Conservation (phyloP, 768 basidiomycete species). For the Leucosporidium creatinivorum region DNA sequence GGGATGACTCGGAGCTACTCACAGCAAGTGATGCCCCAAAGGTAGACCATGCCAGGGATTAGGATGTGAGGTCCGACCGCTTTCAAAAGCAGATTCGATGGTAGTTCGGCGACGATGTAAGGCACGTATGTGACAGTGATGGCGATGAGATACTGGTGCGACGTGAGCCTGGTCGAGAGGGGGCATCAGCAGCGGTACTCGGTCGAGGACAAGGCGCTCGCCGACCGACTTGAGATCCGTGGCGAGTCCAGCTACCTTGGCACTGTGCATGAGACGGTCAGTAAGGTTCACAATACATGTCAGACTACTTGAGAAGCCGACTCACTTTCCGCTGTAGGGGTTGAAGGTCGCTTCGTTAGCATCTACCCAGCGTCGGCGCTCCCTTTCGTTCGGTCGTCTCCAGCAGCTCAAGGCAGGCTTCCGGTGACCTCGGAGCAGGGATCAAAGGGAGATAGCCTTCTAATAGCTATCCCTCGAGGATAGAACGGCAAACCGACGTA, state of each 20-base stretch:
- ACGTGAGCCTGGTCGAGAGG: constrained; percentile 52
- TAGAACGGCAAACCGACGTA: no score
- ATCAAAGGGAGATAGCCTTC: not conserved
- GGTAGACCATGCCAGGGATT: constrained; percentile 56
- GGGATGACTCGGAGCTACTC: not conserved
- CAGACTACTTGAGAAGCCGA: not conserved
- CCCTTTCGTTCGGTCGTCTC: not conserved
- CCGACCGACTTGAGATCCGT: not conserved
- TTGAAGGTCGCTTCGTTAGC: not conserved
- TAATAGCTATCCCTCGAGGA: no score
- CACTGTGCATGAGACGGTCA: not conserved
- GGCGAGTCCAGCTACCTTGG: constrained; percentile 11
- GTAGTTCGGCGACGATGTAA: constrained; percentile 48
- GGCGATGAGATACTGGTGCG: constrained; percentile 43
- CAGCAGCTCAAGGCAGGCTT: not conserved
- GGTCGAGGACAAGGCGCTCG: constrained; percentile 12
- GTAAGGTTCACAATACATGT: not conserved
- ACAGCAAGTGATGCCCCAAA: constrained; percentile 58
- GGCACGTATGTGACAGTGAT: constrained; percentile 38
- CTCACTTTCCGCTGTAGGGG: constrained; percentile 6
- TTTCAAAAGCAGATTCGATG: constrained; percentile 41
- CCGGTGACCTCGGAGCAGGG: not conserved
- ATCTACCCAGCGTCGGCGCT: not conserved
- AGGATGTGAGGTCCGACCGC: constrained; percentile 54
- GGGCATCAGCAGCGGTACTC: constrained; percentile 50